Evolutionary conservation across 2,329 filamentous ascomycete species (phyloP), one percentile per base, ranked within the genome.

Genomic region (Ophiostoma piceae): DNA sequence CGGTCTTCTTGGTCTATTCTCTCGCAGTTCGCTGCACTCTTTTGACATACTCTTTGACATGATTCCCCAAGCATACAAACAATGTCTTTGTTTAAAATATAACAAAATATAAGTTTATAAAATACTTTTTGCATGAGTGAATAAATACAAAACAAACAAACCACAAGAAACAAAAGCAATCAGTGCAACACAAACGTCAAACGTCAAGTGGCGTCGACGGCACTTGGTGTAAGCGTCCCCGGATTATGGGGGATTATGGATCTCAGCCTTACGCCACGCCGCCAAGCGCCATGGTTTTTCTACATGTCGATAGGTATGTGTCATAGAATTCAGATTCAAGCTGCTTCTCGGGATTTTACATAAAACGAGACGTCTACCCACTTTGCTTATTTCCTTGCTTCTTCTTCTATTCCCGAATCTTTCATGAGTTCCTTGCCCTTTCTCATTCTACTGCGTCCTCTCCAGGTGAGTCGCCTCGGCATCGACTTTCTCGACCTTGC

Each of bases 401-500:
- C 51, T 57, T 26, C n/a, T 26, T 47, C 43, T 47, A 47, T 57
- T 57, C 3, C 51, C n/a, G 19, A 14, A 3, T 57, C 51, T 57
- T 26, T 8, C 35, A 35, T 35, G 35, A 35, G 35, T 35, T 5
- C 8, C 9, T 14, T 57, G 7, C 7, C 8, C 3, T 22, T 43
- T 3, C 12, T 47, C 1, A 16, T 7, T n/a, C 51, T 57, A 57
- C 51, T 64, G 14, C 19, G n/a, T 16, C 5, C 7, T 64, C 47
- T 70, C 71, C 7, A 70, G 32, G 43, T 72, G 71, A 22, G 47
- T 62, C 2, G 67, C 65, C 66, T 71, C 71, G 6, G 54, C 35
- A 7, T 72, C 71, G 35, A n/a, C 35, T 26, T 73, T 69, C 43
- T 73, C 68, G 9, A 70, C 71, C 16, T 35, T 43, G 22, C 72